These are phyloP conservation scores for Nigrospora oryzae DNA, from an alignment of 2,329 filamentous ascomycete species.

Conservation along the genomic window DNA sequence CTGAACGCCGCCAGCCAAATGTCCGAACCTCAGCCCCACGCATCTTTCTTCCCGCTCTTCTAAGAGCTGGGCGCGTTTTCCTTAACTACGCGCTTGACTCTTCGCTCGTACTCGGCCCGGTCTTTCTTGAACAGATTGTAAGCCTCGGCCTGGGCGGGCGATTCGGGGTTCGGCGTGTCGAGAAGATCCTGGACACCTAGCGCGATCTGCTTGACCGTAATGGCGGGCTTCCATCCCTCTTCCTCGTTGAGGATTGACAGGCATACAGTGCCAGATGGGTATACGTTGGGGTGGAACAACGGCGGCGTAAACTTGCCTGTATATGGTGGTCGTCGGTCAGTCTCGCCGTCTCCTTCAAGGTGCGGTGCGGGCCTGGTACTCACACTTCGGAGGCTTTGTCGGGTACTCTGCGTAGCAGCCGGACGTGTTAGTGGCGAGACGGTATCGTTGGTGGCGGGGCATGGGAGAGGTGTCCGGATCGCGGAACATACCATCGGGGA, in stretches of 20 bases:
- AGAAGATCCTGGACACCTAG: conserved; percentile 93
- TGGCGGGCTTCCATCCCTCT: conserved; percentile 96
- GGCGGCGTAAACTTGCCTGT: conserved; percentile 92
- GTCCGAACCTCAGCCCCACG: neutral
- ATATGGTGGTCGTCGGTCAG: conserved; percentile 1
- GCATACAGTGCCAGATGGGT: conserved; percentile 95
- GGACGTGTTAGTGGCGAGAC: no score
- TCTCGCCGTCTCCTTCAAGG: neutral
- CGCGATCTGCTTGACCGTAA: conserved; percentile 96
- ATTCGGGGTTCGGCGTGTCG: conserved; percentile 94
- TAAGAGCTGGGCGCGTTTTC: conserved; percentile 62
- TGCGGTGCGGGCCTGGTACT: conserved; percentile 22
- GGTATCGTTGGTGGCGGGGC: no score
- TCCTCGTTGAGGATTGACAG: conserved; percentile 97
- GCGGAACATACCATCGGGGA: conserved; percentile 71
- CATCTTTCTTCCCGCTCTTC: neutral
- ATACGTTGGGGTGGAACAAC: conserved; percentile 97
- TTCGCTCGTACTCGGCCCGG: conserved; percentile 75
- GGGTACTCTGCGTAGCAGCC: conserved; percentile 66
- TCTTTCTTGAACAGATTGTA: conserved; percentile 97
- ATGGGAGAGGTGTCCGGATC: neutral
- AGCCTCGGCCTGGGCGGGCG: conserved; percentile 91
- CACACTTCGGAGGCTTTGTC: conserved; percentile 98
- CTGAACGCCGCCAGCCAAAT: conserved; percentile 4
- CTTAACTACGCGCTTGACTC: conserved; percentile 76